These are phyloP conservation scores for Lasiodiplodia hormozganensis DNA, from an alignment of 2,329 filamentous ascomycete species.

Conservation along the genomic window DNA sequence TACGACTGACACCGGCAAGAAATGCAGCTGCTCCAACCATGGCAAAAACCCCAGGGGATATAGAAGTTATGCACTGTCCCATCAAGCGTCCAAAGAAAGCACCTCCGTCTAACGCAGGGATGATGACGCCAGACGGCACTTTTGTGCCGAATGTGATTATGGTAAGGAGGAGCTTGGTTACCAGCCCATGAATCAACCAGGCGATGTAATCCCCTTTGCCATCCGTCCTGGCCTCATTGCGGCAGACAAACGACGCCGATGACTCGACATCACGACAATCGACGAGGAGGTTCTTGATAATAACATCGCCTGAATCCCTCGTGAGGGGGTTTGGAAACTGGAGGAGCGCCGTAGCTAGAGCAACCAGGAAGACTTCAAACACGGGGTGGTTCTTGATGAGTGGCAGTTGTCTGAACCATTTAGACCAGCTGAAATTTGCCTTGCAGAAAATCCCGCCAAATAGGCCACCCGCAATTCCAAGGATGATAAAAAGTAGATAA, in stretches of 20 bases:
- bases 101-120: conserved; percentile 64
- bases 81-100: conserved; percentile 65
- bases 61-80: conserved; percentile 52
- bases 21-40: conserved; percentile 67
- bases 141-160: conserved; percentile 67
- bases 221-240: conserved; percentile 50
- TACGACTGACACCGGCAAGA: conserved; percentile 64
- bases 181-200: conserved; percentile 60
- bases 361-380: conserved; percentile 62
- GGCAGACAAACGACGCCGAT: conserved; percentile 57
- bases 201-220: conserved; percentile 54
- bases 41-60: conserved; percentile 66
- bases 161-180: conserved; percentile 63
- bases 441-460: conserved; percentile 67
- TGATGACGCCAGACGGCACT: conserved; percentile 67
- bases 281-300: conserved; percentile 64
- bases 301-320: conserved; percentile 61
- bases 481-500: conserved; percentile 63
- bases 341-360: conserved; percentile 59
- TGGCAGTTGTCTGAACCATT: conserved; percentile 58
- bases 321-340: conserved; percentile 65
- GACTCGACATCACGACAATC: conserved; percentile 55
- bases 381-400: conserved; percentile 64
- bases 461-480: conserved; percentile 64
- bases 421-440: conserved; percentile 64